Conservation (phyloP, 2,329 filamentous ascomycete species). For the Colletotrichum orchidophilum region DNA sequence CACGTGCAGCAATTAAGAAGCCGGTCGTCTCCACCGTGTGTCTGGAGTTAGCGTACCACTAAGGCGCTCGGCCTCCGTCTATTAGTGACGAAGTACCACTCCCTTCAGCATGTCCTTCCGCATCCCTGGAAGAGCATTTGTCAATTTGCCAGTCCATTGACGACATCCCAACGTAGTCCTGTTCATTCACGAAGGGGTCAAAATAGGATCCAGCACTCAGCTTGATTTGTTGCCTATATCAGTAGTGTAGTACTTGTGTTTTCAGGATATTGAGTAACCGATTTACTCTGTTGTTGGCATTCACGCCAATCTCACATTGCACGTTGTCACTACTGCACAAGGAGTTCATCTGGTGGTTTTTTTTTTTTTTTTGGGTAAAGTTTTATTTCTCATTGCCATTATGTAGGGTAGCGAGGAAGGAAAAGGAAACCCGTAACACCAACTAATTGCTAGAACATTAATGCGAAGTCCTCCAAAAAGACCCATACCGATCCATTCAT, state of each 20-base stretch:
- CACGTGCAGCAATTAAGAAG: conserved; percentile 42
- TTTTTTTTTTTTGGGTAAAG: neutral
- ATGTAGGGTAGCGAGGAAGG: neutral
- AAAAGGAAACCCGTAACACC: neutral
- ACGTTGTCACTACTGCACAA: neutral
- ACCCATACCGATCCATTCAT: neutral
- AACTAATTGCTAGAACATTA: neutral
- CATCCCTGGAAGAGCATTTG: no score
- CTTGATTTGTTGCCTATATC: no score
- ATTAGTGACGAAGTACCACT: neutral
- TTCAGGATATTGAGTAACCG: no score
- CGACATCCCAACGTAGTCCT: no score
- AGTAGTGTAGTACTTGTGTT: no score
- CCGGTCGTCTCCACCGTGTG: conserved; percentile 1
- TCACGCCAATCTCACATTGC: neutral
- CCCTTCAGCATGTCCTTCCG: no score
- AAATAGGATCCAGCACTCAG: no score
- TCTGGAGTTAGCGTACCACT: conserved; percentile 11
- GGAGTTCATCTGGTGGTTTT: neutral
- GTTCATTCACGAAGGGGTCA: no score
- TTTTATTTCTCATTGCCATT: neutral
- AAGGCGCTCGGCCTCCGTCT: neutral
- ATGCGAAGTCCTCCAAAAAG: neutral
- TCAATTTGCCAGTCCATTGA: no score
- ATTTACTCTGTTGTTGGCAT: no score